Evolutionary conservation across 129 eudicot species (phyloP).

Genomic region (Helianthus tuberosus): DNA sequence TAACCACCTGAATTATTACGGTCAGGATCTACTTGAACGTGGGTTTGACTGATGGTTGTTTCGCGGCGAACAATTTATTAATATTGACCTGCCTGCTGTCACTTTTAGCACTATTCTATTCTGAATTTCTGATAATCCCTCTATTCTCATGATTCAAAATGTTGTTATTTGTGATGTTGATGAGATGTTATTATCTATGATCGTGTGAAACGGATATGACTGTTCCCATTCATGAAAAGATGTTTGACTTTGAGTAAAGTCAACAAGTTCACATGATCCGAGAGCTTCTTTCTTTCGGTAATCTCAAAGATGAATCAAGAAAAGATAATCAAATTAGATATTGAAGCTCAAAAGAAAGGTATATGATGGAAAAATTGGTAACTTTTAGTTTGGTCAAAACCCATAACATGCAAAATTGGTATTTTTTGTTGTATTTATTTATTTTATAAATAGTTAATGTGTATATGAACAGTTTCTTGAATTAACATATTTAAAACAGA

Average conservation of each 20-base stretch:
- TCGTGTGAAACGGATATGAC: not conserved
- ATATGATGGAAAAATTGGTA: not conserved
- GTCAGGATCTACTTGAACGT: too few species aligned
- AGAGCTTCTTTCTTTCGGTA: slow-evolving; percentile 64
- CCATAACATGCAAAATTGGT: too few species aligned
- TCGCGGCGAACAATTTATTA: too few species aligned
- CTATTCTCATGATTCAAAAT: slow-evolving; percentile 54
- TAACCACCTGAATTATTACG: too few species aligned
- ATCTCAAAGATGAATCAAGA: slow-evolving; percentile 56
- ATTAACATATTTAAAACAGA: not conserved
- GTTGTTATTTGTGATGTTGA: not conserved
- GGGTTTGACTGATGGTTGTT: too few species aligned
- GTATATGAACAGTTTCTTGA: not conserved
- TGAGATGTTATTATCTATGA: not conserved
- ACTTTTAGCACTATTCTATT: not conserved
- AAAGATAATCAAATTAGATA: slow-evolving; percentile 54
- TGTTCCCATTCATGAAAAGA: slow-evolving; percentile 31
- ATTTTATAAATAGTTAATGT: too few species aligned
- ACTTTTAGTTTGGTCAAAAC: not conserved
- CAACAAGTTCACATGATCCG: slow-evolving; percentile 58
- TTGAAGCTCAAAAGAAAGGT: slow-evolving; percentile 74
- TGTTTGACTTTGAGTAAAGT: slow-evolving; percentile 35
- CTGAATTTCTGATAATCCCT: slow-evolving; percentile 3
- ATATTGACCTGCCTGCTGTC: not conserved
- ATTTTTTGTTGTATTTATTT: too few species aligned